Conservation (phyloP, 2,329 filamentous ascomycete genomes). For the Rutstroemia sp. region DNA sequence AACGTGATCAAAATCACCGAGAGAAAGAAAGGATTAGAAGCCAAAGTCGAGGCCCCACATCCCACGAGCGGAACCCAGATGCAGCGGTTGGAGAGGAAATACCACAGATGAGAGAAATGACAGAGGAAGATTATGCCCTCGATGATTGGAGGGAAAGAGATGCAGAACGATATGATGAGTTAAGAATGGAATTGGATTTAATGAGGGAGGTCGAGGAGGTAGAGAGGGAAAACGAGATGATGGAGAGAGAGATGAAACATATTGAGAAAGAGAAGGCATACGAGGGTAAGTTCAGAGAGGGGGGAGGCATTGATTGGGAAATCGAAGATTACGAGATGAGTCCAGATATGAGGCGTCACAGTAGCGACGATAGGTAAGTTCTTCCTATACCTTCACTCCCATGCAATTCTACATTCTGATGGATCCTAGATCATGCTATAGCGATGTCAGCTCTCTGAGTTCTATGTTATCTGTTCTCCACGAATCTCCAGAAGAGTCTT, state of each 20-base stretch:
- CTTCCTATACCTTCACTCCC: background rate
- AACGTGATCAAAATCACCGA: background rate
- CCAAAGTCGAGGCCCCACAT: background rate
- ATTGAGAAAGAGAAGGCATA: background rate
- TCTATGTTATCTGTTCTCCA: constrained; percentile 6
- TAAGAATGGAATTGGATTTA: background rate
- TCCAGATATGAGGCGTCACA: background rate
- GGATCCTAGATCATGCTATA: background rate
- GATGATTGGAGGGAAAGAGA: background rate
- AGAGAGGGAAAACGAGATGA: background rate
- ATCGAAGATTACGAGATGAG: background rate
- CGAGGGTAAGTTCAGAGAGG: background rate
- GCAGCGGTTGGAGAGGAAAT: background rate
- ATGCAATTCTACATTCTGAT: background rate
- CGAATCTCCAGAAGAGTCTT: constrained; percentile 2
- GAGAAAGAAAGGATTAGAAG: background rate
- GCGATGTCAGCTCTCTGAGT: constrained; percentile 1
- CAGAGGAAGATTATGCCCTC: background rate
- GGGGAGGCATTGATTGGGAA: background rate
- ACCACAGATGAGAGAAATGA: background rate
- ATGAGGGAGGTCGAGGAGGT: background rate
- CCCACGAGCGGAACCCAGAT: background rate
- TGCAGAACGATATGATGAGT: background rate
- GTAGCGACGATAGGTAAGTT: background rate
- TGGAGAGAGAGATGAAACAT: background rate